These are phyloP conservation scores for Tetracladium marchalianum DNA, from an alignment of 495 filamentous ascomycete genomes.

Conservation along the genomic window DNA sequence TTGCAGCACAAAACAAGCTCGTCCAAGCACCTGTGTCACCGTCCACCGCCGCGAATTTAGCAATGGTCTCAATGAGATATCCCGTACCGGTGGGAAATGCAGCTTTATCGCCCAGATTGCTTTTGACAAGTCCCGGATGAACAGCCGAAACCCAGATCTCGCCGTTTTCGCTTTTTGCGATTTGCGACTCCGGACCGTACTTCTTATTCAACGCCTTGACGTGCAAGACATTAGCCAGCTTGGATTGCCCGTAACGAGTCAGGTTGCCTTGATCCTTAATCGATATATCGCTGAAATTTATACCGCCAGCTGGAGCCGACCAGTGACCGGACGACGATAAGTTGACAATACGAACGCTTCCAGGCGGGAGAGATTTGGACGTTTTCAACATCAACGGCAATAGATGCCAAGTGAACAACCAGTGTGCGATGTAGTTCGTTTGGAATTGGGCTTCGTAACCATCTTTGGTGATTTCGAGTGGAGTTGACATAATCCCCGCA, in stretches of 20 bases:
- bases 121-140: slow-evolving; percentile 34
- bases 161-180: slow-evolving; percentile 19
- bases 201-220: slow-evolving; percentile 36
- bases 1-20: slow-evolving; percentile 31
- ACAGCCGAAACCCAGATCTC: slow-evolving; percentile 28
- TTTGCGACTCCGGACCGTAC: slow-evolving; percentile 27
- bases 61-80: slow-evolving; percentile 17
- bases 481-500: slow-evolving; percentile 55
- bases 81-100: slow-evolving; percentile 12
- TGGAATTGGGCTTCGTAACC: slow-evolving; percentile 59
- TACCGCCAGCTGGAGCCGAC: slow-evolving; percentile 24
- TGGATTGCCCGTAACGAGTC: slow-evolving; percentile 52
- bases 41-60: slow-evolving; percentile 18
- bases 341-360: slow-evolving; percentile 33
- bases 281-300: slow-evolving; percentile 35
- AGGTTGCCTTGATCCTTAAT: slow-evolving; percentile 27
- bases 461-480: slow-evolving; percentile 38
- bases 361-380: slow-evolving; percentile 28
- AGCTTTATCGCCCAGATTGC: slow-evolving; percentile 20
- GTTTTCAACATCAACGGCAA: slow-evolving; percentile 42
- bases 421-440: slow-evolving; percentile 62
- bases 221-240: slow-evolving; percentile 61
- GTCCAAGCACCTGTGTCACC: slow-evolving; percentile 31
- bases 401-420: slow-evolving; percentile 56
- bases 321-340: slow-evolving; percentile 29